Conservation (phyloP, 129 eudicot genomes). For the Kitagawia praeruptora region DNA sequence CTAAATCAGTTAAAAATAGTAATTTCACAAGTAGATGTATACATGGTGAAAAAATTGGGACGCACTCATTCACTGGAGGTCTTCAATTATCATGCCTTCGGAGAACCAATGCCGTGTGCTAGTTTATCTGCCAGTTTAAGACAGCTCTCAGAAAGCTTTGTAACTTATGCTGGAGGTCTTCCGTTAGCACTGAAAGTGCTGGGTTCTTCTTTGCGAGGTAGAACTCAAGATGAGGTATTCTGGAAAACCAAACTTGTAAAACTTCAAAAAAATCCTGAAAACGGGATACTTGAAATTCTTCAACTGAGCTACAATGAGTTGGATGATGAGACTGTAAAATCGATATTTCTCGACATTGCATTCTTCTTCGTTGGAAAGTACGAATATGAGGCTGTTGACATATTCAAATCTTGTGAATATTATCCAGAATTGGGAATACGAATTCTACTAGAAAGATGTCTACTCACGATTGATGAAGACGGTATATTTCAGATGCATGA, state of each 20-base stretch:
- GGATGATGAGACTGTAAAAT: not conserved
- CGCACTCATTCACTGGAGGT: slow-evolving; percentile 16
- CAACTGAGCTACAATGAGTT: not conserved
- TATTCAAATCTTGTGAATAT: not conserved
- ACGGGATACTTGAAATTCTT: not conserved
- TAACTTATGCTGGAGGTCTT: slow-evolving; percentile 6
- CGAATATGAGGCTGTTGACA: not conserved
- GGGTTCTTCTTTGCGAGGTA: slow-evolving; percentile 20
- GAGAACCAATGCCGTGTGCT: not conserved
- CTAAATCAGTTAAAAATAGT: not conserved
- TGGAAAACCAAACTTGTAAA: not conserved
- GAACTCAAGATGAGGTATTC: not conserved
- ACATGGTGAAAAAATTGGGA: slow-evolving; percentile 12
- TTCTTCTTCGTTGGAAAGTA: slow-evolving; percentile 4
- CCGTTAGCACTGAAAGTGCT: slow-evolving; percentile 33
- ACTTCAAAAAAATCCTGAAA: not conserved
- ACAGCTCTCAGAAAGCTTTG: slow-evolving; percentile 13
- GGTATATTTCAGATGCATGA: not conserved
- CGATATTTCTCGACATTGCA: slow-evolving; percentile 17
- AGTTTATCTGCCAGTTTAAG: not conserved
- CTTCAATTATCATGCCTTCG: slow-evolving; percentile 25
- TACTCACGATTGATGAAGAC: not conserved
- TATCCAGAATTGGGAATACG: slow-evolving; percentile 1
- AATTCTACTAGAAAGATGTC: slow-evolving; percentile 9
- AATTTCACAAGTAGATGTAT: not conserved